Evolutionary conservation across 352 stramenopile species (phyloP).

Genomic region (Phytopythium mirpurense): DNA sequence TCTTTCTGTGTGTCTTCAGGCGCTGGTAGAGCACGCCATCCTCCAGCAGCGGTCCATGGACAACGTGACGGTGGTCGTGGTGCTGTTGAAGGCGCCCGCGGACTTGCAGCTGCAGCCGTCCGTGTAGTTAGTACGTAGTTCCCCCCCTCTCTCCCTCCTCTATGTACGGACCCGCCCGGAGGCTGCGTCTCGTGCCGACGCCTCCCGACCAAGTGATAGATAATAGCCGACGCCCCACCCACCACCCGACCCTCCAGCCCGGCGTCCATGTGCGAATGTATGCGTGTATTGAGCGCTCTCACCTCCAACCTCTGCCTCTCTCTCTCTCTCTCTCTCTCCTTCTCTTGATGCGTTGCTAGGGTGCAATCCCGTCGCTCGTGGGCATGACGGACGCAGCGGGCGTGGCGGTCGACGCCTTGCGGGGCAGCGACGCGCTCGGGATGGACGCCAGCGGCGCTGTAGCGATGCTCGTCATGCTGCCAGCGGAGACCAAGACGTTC

Average conservation of each 20-base stretch:
- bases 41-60: constrained; percentile 82
- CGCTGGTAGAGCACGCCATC: constrained; percentile 73
- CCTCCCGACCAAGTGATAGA: constrained; percentile 3
- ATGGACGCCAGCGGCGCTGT: constrained; percentile 12
- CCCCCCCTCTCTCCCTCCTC: not conserved
- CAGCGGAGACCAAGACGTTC: not conserved
- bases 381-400: not conserved
- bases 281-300: not conserved
- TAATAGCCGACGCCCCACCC: constrained; percentile 1
- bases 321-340: not conserved
- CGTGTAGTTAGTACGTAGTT: constrained; percentile 6
- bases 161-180: not conserved
- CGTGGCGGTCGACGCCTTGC: constrained; percentile 7
- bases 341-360: not conserved
- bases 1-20: constrained; percentile 21
- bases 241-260: not conserved
- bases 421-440: constrained; percentile 14
- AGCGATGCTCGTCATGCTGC: constrained; percentile 4
- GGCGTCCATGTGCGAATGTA: not conserved
- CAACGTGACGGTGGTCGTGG: constrained; percentile 81
- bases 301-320: not conserved
- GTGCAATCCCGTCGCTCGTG: not conserved
- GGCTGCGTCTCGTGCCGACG: not conserved
- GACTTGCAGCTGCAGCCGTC: constrained; percentile 33
- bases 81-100: constrained; percentile 76